These are phyloP conservation scores for Porpolomopsis calyptriformis DNA, from an alignment of 768 basidiomycete genomes.

Conservation along the genomic window DNA sequence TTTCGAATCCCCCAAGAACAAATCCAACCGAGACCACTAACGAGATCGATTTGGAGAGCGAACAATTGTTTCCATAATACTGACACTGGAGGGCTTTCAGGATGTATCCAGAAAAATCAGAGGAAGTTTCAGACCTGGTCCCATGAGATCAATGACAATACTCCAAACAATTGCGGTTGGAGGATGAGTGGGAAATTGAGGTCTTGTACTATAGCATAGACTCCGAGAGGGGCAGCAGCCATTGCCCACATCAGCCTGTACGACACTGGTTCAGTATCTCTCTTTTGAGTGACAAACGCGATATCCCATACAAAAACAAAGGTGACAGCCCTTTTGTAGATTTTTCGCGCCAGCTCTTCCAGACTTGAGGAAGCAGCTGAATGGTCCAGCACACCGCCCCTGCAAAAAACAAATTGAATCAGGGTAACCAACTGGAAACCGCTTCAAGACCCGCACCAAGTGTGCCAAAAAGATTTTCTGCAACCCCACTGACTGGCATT, in stretches of 20 bases:
- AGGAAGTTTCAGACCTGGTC: slow-evolving; percentile 37
- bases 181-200: slow-evolving; percentile 65
- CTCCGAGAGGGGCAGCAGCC: slow-evolving; percentile 50
- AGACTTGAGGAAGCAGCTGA: slow-evolving; percentile 60
- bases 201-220: slow-evolving; percentile 53
- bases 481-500: too few species aligned
- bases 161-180: slow-evolving; percentile 56
- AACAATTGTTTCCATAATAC: slow-evolving; percentile 45
- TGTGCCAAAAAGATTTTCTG: slow-evolving; percentile 63
- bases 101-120: not conserved
- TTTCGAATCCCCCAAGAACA: slow-evolving; percentile 47
- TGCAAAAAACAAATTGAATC: slow-evolving; percentile 13
- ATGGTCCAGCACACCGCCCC: slow-evolving; percentile 59
- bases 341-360: slow-evolving; percentile 61
- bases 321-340: slow-evolving; percentile 61
- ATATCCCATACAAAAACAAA: slow-evolving; percentile 44
- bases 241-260: slow-evolving; percentile 52
- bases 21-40: slow-evolving; percentile 30
- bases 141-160: slow-evolving; percentile 52
- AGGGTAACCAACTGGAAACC: not conserved
- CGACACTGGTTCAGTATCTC: too few species aligned
- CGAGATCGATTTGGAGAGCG: slow-evolving; percentile 22
- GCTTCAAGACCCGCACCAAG: slow-evolving; percentile 38
- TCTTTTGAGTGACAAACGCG: too few species aligned
- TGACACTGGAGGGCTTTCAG: slow-evolving; percentile 39